Evolutionary conservation across 176 grass and related monocot species (phyloP), one percentile per base, ranked within the genome.

Genomic region (Puccinellia tenuiflora): DNA sequence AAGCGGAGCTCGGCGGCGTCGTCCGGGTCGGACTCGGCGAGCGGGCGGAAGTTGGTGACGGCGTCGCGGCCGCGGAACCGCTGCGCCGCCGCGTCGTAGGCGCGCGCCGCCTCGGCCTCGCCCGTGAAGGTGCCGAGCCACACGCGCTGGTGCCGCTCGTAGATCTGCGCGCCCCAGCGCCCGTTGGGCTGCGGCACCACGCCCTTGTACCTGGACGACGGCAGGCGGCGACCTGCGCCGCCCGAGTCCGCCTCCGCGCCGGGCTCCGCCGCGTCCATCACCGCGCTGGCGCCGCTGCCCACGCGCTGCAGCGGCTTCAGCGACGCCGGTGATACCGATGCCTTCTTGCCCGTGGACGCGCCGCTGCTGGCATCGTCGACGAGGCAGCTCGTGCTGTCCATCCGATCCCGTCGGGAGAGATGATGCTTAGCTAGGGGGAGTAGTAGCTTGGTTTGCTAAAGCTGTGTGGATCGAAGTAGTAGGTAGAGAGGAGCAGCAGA

Each of bases 181-280:
- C 97, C 97, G 86, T 99, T 99, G 11, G 97, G 97, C 88, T 99
- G 97, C 12, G 97, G 91, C 52, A 99, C 97, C 5, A 99, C 97
- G 77, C 97, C 97, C 83, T 99, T 99, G 90, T 92, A 96, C 55
- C 71, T 90, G 11, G 93, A 99, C 7, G 93, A 99, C 45, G 97
- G 93, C 43, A 96, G 89, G 9, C 9, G 18, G 5, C 53, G 79
- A 28, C 9, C 38, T 10, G 30, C 83, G 1, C 75, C 25, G 28
- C 81, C 83, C 0, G 88, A 90, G 59, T 90, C 89, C 12, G 25
- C 89, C 88, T 90, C 88, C 0, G 50, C 60, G 22, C 89, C 85
- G 0, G 85, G 85, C 81, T 90, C 89, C 6, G 89, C 18, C 14
- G 89, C 81, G 89, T 90, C 85, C 89, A 90, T 86, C 51, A 90